Evolutionary conservation across 306 rosid genomes (phyloP).

Genomic region (Castanea crenata): DNA sequence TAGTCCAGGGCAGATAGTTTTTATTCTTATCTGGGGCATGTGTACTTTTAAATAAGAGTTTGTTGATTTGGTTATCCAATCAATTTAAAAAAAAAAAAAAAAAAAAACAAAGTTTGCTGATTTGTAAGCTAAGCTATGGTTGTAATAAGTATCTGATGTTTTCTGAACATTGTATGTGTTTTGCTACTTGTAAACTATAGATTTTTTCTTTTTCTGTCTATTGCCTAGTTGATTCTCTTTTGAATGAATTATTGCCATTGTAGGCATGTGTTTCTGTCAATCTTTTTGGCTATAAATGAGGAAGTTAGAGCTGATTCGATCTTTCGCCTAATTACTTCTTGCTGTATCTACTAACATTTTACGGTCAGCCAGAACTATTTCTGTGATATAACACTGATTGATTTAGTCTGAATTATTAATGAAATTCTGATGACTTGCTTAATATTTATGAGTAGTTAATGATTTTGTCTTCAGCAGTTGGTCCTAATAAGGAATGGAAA

Average conservation of each 20-base stretch:
- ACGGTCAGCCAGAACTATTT: not conserved
- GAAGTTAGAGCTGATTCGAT: not conserved
- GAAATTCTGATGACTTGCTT: conserved; percentile 26
- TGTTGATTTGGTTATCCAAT: not conserved
- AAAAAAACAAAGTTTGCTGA: not conserved
- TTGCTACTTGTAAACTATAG: conserved; percentile 1
- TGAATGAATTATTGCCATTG: not conserved
- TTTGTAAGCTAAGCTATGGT: not conserved
- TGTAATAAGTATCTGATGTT: not conserved
- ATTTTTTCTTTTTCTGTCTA: not conserved
- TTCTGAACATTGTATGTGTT: not conserved
- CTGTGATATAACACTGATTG: not conserved
- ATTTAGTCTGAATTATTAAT: not conserved
- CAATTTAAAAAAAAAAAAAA: too few species aligned
- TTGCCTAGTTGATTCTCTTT: conserved; percentile 10
- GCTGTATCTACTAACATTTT: not conserved
- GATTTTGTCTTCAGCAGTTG: conserved; percentile 57
- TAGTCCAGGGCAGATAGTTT: not conserved
- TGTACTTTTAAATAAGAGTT: not conserved
- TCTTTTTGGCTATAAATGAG: not conserved
- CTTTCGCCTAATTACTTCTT: not conserved
- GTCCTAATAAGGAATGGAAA: conserved; percentile 96
- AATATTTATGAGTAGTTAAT: conserved; percentile 26
- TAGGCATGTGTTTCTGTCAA: not conserved
- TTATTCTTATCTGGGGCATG: not conserved